Evolutionary conservation across 2,329 filamentous ascomycete genomes (phyloP), one percentile per base, ranked within the genome.

Genomic region (Septoria linicola): DNA sequence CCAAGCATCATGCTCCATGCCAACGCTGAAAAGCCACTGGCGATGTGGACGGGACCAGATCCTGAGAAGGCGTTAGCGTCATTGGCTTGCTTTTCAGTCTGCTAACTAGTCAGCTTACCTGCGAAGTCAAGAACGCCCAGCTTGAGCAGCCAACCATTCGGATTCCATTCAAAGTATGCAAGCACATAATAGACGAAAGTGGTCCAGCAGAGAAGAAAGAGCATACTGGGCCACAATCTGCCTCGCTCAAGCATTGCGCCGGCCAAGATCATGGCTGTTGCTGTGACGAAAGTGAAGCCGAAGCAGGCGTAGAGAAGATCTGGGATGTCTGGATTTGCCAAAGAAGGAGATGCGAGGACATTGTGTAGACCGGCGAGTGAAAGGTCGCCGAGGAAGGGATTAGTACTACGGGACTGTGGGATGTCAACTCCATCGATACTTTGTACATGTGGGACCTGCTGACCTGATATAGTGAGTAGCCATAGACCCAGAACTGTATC

Each of bases 121-220:
- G 80, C 80, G 50, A 81, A 84, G 62, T 84, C 81, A 52, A 80
- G 74, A 1, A 77, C 75, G 1, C 78, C 77, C 2, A 85, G 75
- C 20, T 83, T 79, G 66, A 73, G 83, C 0, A 85, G 70, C 82
- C 82, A 86, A 6, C 82, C 82, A 45, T 77, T 79, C 11, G 76
- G 62, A 59, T 85, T 85, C 82, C 82, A 86, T 3, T 81, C 82
- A 81, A 81, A 85, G 69, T 77, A 82, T 0, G 81, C 82, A 27
- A 85, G 77, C 0, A 77, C 76, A 59, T 76, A 84, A 67, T 85
- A 85, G 3, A 85, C 82, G 49, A 84, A 74, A 0, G 82, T 84
- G 0, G 80, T 79, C 82, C 82, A 84, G 60, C 72, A 77, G 62
- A 84, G 80, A n/a, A 76, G 72, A 55, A 84, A 88, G 19, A 87